Evolutionary conservation across 1,139 yeast species (phyloP).

Genomic region (Ogataea hybrid): DNA sequence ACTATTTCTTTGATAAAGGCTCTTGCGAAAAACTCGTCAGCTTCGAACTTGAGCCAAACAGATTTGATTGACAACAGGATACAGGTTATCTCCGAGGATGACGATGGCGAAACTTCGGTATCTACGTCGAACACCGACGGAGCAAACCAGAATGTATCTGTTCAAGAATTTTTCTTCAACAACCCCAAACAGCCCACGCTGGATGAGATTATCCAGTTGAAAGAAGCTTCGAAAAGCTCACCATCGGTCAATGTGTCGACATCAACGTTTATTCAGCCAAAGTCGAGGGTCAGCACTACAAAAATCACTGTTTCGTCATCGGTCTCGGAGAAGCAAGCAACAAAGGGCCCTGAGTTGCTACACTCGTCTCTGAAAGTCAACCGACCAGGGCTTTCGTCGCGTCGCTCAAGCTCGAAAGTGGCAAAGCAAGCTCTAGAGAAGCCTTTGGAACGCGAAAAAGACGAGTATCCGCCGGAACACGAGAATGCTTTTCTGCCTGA

Average conservation of each 20-base stretch:
- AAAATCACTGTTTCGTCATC: slow-evolving; percentile 27
- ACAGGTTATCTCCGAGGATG: slow-evolving; percentile 9
- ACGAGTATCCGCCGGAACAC: slow-evolving; percentile 2
- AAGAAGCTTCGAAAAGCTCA: slow-evolving; percentile 3
- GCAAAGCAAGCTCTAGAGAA: slow-evolving; percentile 5
- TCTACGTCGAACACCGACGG: slow-evolving; percentile 12
- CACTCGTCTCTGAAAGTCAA: slow-evolving; percentile 40
- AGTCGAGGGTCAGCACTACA: slow-evolving; percentile 20
- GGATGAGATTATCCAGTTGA: slow-evolving; percentile 15
- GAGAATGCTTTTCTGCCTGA: slow-evolving; percentile 2
- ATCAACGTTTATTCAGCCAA: slow-evolving; percentile 48
- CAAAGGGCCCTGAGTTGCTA: slow-evolving; percentile 22
- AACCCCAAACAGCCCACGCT: slow-evolving; percentile 25
- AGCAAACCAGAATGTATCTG: slow-evolving; percentile 22
- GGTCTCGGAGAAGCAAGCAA: slow-evolving; percentile 40
- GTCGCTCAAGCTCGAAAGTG: slow-evolving; percentile 31
- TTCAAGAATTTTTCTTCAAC: slow-evolving; percentile 33
- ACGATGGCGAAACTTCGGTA: slow-evolving; percentile 12
- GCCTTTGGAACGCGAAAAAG: neutral
- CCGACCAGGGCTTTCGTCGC: slow-evolving; percentile 30
- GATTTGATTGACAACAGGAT: slow-evolving; percentile 6
- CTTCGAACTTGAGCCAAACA: slow-evolving; percentile 11
- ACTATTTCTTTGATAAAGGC: slow-evolving; percentile 26
- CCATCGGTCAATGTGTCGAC: slow-evolving; percentile 15
- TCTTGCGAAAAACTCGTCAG: slow-evolving; percentile 12